These are phyloP conservation scores for Claviceps cyperi DNA, from an alignment of 2,329 filamentous ascomycete species.

Conservation along the genomic window DNA sequence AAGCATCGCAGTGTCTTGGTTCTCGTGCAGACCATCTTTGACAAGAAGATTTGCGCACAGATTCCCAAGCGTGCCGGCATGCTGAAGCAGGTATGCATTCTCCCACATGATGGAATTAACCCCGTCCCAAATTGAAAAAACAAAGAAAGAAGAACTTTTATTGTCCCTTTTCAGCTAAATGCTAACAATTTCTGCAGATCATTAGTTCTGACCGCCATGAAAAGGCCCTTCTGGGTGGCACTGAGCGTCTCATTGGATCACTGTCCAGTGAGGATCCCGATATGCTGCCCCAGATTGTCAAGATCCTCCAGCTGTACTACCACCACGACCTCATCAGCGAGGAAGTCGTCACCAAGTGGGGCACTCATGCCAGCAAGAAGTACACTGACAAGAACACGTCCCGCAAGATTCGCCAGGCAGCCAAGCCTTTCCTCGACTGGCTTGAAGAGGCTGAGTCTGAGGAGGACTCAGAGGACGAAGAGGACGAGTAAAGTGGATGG, in stretches of 20 bases:
- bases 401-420: conserved; percentile 90
- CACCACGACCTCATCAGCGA: conserved; percentile 79
- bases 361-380: conserved; percentile 92
- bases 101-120: background rate
- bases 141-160: no score
- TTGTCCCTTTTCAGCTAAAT: background rate
- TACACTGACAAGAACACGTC: conserved; percentile 81
- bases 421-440: conserved; percentile 89
- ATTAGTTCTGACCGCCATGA: conserved; percentile 85
- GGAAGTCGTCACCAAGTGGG: conserved; percentile 82
- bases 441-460: conserved; percentile 67
- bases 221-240: conserved; percentile 88
- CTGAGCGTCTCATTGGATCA: conserved; percentile 71
- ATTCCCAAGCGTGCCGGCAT: conserved; percentile 71
- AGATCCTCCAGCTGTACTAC: conserved; percentile 81
- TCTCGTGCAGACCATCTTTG: conserved; percentile 84
- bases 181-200: conserved; percentile 5
- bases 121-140: background rate
- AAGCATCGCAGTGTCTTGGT: conserved; percentile 92
- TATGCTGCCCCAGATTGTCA: conserved; percentile 60
- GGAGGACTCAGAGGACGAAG: conserved; percentile 50
- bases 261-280: conserved; percentile 65
- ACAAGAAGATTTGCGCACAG: conserved; percentile 78
- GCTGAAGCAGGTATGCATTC: conserved; percentile 61
- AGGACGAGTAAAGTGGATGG: background rate